Conservation (phyloP, 1,284 basidiomycete species). For the Cryptococcus floricola region DNA sequence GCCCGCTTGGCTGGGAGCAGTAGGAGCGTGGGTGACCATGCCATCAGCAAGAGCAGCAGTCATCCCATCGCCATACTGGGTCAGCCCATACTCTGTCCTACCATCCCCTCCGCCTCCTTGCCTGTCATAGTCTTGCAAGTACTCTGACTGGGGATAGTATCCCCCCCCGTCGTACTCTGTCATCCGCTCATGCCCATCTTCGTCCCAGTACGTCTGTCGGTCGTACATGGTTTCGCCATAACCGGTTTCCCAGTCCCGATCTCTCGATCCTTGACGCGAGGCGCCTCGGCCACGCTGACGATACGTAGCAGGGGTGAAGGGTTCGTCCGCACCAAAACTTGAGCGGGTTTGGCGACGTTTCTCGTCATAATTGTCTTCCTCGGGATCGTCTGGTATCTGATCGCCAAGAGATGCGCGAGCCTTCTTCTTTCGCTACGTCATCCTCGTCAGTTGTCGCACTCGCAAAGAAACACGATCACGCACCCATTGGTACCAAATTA, state of each 20-base stretch:
- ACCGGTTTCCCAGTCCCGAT: not conserved
- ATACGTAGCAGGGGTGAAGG: constrained; percentile 9
- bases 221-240: not conserved
- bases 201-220: constrained; percentile 1
- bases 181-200: not conserved
- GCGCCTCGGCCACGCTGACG: not conserved
- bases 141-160: not conserved
- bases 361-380: constrained; percentile 7
- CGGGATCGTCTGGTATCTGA: constrained; percentile 4
- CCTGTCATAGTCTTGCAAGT: not conserved
- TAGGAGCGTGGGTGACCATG: not conserved
- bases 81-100: constrained; percentile 6
- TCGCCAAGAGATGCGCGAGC: constrained; percentile 7
- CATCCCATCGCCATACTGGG: constrained; percentile 10
- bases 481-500: constrained; percentile 16
- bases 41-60: constrained; percentile 12
- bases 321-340: constrained; percentile 14
- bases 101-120: not conserved
- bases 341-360: constrained; percentile 10
- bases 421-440: constrained; percentile 10
- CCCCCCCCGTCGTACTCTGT: not conserved
- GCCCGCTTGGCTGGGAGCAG: not conserved
- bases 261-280: not conserved
- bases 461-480: not conserved
- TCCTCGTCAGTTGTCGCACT: not conserved